These are phyloP conservation scores for Cladosporium sp. DNA, from an alignment of 2,329 filamentous ascomycete species.

Conservation along the genomic window DNA sequence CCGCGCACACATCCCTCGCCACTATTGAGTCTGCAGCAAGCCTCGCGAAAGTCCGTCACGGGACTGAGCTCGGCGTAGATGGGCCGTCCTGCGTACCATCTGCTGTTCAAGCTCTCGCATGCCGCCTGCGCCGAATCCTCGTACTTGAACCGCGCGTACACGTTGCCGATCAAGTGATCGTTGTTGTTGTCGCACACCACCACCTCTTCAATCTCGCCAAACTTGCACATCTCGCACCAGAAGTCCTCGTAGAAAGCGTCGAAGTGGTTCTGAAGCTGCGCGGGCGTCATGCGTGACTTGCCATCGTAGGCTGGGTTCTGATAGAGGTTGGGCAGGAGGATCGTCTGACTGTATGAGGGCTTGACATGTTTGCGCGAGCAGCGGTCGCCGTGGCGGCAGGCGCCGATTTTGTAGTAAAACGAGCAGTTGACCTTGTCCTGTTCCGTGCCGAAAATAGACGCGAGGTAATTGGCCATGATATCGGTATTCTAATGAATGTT, in stretches of 20 bases:
- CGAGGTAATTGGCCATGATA: conserved; percentile 93
- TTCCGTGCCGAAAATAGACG: conserved; percentile 98
- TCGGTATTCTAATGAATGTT: neutral
- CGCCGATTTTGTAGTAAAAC: conserved; percentile 99
- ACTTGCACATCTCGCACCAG: conserved; percentile 99
- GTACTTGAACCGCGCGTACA: conserved; percentile 99
- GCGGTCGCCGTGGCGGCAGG: conserved; percentile 95
- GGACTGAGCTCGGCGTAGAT: conserved; percentile 98
- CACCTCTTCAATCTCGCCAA: conserved; percentile 93
- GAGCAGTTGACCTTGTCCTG: conserved; percentile 99
- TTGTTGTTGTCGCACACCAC: conserved; percentile 99
- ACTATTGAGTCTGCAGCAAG: conserved; percentile 88
- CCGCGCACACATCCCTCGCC: conserved; percentile 94
- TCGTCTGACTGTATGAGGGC: conserved; percentile 94
- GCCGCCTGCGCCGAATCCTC: conserved; percentile 92
- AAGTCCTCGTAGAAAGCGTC: conserved; percentile 99
- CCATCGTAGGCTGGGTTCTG: conserved; percentile 94
- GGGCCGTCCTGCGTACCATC: conserved; percentile 94
- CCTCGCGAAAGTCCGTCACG: conserved; percentile 96
- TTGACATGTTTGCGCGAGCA: conserved; percentile 99
- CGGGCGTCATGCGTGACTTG: conserved; percentile 82
- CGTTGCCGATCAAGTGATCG: conserved; percentile 97
- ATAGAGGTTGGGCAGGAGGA: conserved; percentile 97
- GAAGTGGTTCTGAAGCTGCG: conserved; percentile 97
- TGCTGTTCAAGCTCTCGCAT: conserved; percentile 86